A percentile compares a stretch with the other conserved stretches of the same genome.
These are phyloP conservation scores for Diphasiastrum complanatum DNA, from an alignment of 83 land plant species.

Conservation along the genomic window DNA sequence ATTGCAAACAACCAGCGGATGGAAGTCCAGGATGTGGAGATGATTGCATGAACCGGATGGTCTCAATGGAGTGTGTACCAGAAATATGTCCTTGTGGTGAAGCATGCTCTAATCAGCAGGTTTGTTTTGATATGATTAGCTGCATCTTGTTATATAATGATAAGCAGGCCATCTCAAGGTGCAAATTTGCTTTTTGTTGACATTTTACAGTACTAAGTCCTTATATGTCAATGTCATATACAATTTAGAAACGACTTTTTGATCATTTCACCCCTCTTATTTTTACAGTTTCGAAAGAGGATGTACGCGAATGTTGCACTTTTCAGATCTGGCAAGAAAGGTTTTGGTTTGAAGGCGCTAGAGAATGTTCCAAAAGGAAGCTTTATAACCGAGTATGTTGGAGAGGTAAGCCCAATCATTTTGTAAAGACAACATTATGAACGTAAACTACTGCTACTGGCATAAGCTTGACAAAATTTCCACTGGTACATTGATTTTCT, in stretches of 20 bases:
- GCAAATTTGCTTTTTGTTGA: not conserved
- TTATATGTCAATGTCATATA: not conserved
- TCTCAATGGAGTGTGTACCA: not conserved
- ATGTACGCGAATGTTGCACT: not conserved
- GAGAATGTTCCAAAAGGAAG: not conserved
- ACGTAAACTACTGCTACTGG: not conserved
- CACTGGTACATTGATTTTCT: not conserved
- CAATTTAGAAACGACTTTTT: not conserved
- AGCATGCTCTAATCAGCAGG: conserved; percentile 3
- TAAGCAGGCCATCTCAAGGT: too few species aligned
- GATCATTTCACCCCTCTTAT: not conserved
- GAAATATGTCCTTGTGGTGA: conserved; percentile 4
- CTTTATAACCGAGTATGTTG: not conserved
- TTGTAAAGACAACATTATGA: not conserved
- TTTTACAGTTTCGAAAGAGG: conserved; percentile 6
- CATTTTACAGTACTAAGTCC: not conserved
- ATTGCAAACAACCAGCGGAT: conserved; percentile 2
- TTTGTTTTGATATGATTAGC: not conserved
- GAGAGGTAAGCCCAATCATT: conserved; percentile 2
- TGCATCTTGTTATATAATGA: too few species aligned
- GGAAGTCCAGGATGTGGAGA: conserved; percentile 9
- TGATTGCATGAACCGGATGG: conserved; percentile 2
- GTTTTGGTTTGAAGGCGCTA: not conserved
- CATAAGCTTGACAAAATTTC: not conserved
- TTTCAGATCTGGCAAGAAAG: conserved; percentile 6